Percentiles rank a stretch among this genome's conserved stretches.
phyloP scores from a whole-genome alignment of 2,329 filamentous ascomycete genomes.

The Alternaria gaisen region DNA sequence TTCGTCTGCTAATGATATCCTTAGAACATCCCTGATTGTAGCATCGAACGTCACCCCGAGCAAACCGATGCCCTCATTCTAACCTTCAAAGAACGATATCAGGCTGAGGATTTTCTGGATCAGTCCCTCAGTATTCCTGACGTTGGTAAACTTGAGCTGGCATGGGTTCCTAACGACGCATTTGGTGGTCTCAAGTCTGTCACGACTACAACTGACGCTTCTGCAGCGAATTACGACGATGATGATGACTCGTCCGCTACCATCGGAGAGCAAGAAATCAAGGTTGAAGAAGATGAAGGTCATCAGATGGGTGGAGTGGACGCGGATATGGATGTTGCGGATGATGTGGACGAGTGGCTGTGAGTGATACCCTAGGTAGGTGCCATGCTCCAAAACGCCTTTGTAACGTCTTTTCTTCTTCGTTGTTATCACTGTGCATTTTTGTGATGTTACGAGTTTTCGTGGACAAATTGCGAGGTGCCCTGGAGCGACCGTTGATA shows the following conservation, averaged over 20 bases:
- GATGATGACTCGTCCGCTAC: slow-evolving; percentile 30
- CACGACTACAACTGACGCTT: not conserved
- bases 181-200: slow-evolving; percentile 24
- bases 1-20: slow-evolving; percentile 8
- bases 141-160: slow-evolving; percentile 70
- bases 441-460: not conserved
- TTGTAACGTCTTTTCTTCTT: not conserved
- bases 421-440: not conserved
- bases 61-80: slow-evolving; percentile 51
- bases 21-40: slow-evolving; percentile 50
- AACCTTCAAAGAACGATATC: slow-evolving; percentile 59
- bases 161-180: slow-evolving; percentile 64
- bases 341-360: slow-evolving; percentile 46
- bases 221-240: not conserved
- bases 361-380: slow-evolving; percentile 3
- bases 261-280: slow-evolving; percentile 16
- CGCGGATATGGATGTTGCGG: slow-evolving; percentile 46
- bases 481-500: not conserved
- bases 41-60: slow-evolving; percentile 51
- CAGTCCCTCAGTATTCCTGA: slow-evolving; percentile 67
- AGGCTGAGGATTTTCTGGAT: slow-evolving; percentile 73
- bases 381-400: not conserved
- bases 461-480: too few species aligned
- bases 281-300: slow-evolving; percentile 14
- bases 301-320: slow-evolving; percentile 20